Percentiles rank a stretch among this genome's conserved stretches.
Conservation (phyloP, 306 rosid species). For the Begonia masoniana region DNA sequence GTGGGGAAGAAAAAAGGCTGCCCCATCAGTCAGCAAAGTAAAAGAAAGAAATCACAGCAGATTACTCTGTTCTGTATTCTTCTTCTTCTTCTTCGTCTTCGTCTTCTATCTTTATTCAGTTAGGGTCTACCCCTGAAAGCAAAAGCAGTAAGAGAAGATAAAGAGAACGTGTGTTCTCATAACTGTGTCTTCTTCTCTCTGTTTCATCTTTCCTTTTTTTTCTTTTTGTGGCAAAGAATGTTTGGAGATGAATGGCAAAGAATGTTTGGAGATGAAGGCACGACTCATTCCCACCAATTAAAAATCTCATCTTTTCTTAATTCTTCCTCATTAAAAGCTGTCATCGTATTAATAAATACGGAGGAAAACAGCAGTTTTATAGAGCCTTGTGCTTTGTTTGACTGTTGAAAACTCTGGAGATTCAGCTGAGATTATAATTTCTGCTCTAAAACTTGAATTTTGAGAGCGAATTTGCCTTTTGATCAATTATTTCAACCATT, state of each 20-base stretch:
- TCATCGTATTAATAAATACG: slow-evolving; percentile 3
- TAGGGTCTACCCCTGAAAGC: slow-evolving; percentile 37
- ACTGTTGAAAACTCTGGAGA: neutral
- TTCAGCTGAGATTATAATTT: too few species aligned
- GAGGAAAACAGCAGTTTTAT: neutral
- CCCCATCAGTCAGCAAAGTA: slow-evolving; percentile 77
- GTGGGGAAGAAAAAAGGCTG: slow-evolving; percentile 70
- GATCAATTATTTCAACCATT: too few species aligned
- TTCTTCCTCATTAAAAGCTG: neutral
- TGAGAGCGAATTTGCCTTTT: too few species aligned
- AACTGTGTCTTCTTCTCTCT: neutral
- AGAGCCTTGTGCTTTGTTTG: slow-evolving; percentile 2
- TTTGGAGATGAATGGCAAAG: slow-evolving; percentile 43
- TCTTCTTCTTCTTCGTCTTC: slow-evolving; percentile 7
- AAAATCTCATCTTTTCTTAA: neutral
- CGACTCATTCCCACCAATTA: slow-evolving; percentile 10
- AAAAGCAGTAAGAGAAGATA: slow-evolving; percentile 49
- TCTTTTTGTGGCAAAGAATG: slow-evolving; percentile 46
- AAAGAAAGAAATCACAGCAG: slow-evolving; percentile 10
- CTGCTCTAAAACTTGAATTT: too few species aligned
- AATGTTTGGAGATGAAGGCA: slow-evolving; percentile 57
- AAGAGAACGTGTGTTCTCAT: slow-evolving; percentile 30
- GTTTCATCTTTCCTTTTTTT: slow-evolving; percentile 19
- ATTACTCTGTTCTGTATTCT: neutral
- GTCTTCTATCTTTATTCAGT: slow-evolving; percentile 15